These are phyloP conservation scores for Quercus tomentella DNA, from an alignment of 331 rosid species.

Conservation along the genomic window DNA sequence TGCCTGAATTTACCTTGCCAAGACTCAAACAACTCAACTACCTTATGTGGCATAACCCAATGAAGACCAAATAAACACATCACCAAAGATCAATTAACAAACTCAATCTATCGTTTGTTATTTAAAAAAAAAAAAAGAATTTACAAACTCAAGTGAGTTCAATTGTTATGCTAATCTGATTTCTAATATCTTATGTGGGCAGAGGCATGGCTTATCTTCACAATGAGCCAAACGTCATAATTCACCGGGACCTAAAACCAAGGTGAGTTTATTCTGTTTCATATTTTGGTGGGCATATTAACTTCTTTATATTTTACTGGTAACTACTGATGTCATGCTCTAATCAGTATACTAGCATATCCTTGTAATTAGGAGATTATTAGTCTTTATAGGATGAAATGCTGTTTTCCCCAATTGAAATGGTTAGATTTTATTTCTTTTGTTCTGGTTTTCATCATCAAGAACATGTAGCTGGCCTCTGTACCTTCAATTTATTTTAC, in stretches of 20 bases:
- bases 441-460: slow-evolving; percentile 5
- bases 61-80: too few relatives aligned
- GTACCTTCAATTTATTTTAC: neutral
- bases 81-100: too few relatives aligned
- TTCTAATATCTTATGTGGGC: slow-evolving; percentile 27
- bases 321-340: neutral
- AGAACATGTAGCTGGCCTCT: slow-evolving; percentile 13
- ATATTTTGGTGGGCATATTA: neutral
- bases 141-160: slow-evolving; percentile 7
- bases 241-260: slow-evolving; percentile 98
- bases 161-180: slow-evolving; percentile 29
- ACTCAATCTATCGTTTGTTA: too few relatives aligned
- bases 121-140: too few relatives aligned
- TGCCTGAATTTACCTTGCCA: too few relatives aligned
- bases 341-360: neutral
- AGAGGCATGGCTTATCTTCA: slow-evolving; percentile 99
- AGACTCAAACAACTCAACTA: too few relatives aligned
- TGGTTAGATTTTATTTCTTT: neutral
- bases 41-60: too few relatives aligned
- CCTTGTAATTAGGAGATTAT: neutral
- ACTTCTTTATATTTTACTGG: neutral
- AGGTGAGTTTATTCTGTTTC: slow-evolving; percentile 55
- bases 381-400: neutral
- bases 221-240: slow-evolving; percentile 90
- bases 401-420: neutral